Base-by-base conservation (phyloP, 2,329 filamentous ascomycete genomes). In the Beauveria scarabaeidicola region DNA sequence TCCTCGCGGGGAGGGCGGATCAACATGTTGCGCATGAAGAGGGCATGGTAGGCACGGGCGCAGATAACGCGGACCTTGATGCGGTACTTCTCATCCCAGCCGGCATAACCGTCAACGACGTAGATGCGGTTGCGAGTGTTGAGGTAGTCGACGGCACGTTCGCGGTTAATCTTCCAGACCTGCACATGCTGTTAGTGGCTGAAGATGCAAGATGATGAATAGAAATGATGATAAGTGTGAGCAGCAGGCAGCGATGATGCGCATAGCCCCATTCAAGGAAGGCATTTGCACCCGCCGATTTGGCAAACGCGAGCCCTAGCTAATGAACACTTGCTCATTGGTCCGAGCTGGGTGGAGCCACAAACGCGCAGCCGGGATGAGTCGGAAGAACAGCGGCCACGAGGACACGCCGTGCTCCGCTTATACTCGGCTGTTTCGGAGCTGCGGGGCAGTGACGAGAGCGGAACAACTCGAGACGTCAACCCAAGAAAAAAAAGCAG, bases 11-110 rank as follows among this genome's bases (percentile, higher is more conserved):
- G 81, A 64, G 94, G 94, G 68, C 94, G 89, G 81, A 99, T 99
- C 73, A 99, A 89, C 94, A 99, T 99, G 84, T 99, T 99, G 73
- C 92, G 90, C 94, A 99, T 99, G 86, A 99, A 99, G 66, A 99
- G 86, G 64, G 94, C 94, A 84, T 99, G 94, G 84, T 99, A 99
- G 77, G 94, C 94, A 74, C 94, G 92, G 67, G 94, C 94, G 80
- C 94, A 99, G 73, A 99, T 92, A 65, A 99, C 93, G 72, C 94
- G 92, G 69, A 99, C 94, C 70, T 87, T 90, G 79, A 99, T 97
- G 67, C 92, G 85, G 83, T 99, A 99, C 76, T 94, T 92, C 81
- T 95, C 88, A 70, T 99, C 94, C 94, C 94, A 99, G 75, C 94
- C 94, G 67, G 94, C 94, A 74, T 88, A 99, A 66, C 94, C 94